Base-by-base conservation (phyloP, 306 rosid genomes). In the Sphenostylis stenocarpa region DNA sequence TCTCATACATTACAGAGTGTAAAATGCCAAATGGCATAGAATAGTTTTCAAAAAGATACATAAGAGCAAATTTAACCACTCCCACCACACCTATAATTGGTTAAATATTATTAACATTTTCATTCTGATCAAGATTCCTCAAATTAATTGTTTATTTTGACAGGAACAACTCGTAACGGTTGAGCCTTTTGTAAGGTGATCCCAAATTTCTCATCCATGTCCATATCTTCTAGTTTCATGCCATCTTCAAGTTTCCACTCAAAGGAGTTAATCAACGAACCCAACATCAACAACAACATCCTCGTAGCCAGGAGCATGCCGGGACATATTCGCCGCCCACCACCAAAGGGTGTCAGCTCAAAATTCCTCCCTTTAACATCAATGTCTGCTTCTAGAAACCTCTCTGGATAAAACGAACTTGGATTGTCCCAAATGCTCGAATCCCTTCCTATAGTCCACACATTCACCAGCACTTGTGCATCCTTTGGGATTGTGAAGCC, bases 321-420 rank as follows among this genome's bases (percentile, higher is more conserved):
- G 4, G 70, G 68, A 17, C 49, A 64, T 8, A 36, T 64, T 36
- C 49, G 16, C 48, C 10, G n/a, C 7, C 70, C 49, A 19, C 9
- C 49, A 65, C 70, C 70, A 39, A 65, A 65, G 16, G 70, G 70
- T 39, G 52, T 10, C 5, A 65, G 70, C 2, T 65, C 52, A 39
- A 20, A 39, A 65, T 65, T 39, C 5, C 17, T 0, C n/a, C 51
- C 31, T 21, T 65, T 39, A 5, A 63, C 48, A 36, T 63, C 52
- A 38, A 67, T 67, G 3, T 67, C 14, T 43, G 55, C 43, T 1
- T 2, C 31, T 20, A 64, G 4, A 1, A 64, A 64, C 49, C 49
- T 64, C 26, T 64, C n/a, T 12, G 49, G 49, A 19, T 3, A 19
- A 38, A 64, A 64, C 70, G 4, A 64, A 36, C 5, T 4, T 4